A percentile compares a stretch with the other conserved stretches of the same genome.
These are phyloP conservation scores for Pseudogymnoascus sp. DNA, from an alignment of 2,329 filamentous ascomycete genomes.

Conservation along the genomic window DNA sequence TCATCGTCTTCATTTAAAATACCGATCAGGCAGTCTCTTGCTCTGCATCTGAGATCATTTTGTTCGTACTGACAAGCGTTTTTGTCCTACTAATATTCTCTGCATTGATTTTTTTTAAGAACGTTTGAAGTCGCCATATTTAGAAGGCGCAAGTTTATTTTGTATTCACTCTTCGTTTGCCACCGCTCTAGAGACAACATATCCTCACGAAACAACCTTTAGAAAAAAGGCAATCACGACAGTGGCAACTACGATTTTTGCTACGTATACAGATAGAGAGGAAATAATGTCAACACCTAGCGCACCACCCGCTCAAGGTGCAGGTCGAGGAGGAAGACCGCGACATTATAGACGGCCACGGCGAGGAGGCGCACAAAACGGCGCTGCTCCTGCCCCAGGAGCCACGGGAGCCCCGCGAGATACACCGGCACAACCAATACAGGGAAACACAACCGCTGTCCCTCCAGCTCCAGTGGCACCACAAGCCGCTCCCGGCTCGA, in stretches of 20 bases:
- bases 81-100: conserved; percentile 5
- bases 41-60: not conserved
- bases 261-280: conserved; percentile 1
- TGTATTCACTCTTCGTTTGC: not conserved
- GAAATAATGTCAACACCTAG: not conserved
- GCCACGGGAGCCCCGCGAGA: not conserved
- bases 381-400: not conserved
- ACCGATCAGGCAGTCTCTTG: not conserved
- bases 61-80: not conserved
- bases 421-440: not conserved
- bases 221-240: not conserved
- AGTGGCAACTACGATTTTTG: not conserved
- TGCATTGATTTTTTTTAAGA: not conserved
- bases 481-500: not conserved
- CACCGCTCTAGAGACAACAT: not conserved
- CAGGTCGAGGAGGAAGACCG: not conserved
- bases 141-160: not conserved
- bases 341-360: not conserved
- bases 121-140: conserved; percentile 1
- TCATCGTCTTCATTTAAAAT: conserved; percentile 2
- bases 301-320: not conserved
- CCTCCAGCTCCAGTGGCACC: not conserved
- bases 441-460: not conserved
- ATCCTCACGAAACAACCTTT: not conserved
- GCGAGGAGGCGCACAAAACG: conserved; percentile 1